A percentile compares a stretch with the other conserved stretches of the same genome.
These are phyloP conservation scores for Polyporus tsugae DNA, from an alignment of 1,284 basidiomycete genomes.

Conservation along the genomic window DNA sequence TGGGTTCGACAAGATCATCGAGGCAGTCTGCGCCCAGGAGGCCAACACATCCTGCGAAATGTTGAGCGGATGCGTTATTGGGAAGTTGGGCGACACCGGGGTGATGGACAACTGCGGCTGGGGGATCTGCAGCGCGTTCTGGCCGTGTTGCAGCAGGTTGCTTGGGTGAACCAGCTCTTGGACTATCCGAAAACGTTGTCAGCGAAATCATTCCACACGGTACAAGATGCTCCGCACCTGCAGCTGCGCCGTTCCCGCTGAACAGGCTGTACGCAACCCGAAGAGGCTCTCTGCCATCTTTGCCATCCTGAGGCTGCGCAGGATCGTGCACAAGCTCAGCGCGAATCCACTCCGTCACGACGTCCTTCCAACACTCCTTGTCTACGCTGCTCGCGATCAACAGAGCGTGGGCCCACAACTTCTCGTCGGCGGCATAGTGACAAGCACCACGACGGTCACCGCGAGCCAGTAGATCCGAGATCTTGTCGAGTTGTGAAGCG, in stretches of 20 bases:
- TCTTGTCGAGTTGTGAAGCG: constrained; percentile 74
- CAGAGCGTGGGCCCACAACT: constrained; percentile 96
- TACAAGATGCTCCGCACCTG: constrained; percentile 58
- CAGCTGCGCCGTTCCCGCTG: constrained; percentile 81
- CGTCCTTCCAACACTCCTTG: constrained; percentile 93
- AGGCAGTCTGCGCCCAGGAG: constrained; percentile 88
- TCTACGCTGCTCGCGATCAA: constrained; percentile 94
- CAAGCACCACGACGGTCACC: constrained; percentile 92
- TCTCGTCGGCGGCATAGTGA: constrained; percentile 87
- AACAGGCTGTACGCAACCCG: constrained; percentile 88
- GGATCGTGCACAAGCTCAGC: constrained; percentile 70
- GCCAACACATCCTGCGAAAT: constrained; percentile 67
- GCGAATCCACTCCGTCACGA: constrained; percentile 86
- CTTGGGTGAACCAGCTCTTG: constrained; percentile 79
- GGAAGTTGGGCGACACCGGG: constrained; percentile 73
- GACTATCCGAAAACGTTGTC: constrained; percentile 52
- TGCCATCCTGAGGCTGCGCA: constrained; percentile 32
- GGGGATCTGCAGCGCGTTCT: constrained; percentile 48
- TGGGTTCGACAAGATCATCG: constrained; percentile 85
- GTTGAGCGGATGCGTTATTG: constrained; percentile 49
- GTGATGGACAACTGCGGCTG: constrained; percentile 53
- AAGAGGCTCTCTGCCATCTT: constrained; percentile 73
- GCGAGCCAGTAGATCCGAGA: constrained; percentile 80
- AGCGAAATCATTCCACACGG: not conserved
- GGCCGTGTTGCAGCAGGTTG: constrained; percentile 50